These are phyloP conservation scores for Davidsoniella eucalypti DNA, from an alignment of 2,329 filamentous ascomycete genomes.

Conservation along the genomic window DNA sequence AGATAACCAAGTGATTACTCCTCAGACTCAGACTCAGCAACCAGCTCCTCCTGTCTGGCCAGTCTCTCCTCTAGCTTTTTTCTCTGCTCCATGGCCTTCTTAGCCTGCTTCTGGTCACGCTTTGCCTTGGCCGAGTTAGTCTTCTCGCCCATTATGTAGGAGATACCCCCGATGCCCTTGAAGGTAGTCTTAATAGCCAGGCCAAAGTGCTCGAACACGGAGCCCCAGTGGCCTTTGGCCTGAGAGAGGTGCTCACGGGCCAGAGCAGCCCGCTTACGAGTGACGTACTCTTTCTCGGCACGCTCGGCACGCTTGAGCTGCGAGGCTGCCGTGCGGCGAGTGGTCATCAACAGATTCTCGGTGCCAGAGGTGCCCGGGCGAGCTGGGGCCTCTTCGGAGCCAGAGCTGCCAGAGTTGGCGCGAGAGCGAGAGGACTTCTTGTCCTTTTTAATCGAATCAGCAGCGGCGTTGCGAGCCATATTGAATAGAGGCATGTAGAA, in stretches of 20 bases:
- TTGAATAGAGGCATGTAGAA: conserved; percentile 6
- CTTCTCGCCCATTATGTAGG: conserved; percentile 24
- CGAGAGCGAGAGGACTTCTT: not conserved
- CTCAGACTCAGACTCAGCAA: conserved; percentile 6
- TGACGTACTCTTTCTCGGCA: conserved; percentile 26
- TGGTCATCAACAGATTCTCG: conserved; percentile 25
- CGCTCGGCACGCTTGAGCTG: conserved; percentile 23
- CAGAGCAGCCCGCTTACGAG: conserved; percentile 24
- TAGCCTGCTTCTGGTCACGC: conserved; percentile 19
- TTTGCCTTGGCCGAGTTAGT: conserved; percentile 19
- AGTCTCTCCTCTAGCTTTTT: conserved; percentile 22
- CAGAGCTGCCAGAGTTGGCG: not conserved
- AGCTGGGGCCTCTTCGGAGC: not conserved
- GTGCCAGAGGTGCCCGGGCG: conserved; percentile 28
- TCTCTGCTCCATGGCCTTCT: conserved; percentile 21
- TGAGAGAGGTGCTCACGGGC: conserved; percentile 24
- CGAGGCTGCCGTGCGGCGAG: conserved; percentile 23
- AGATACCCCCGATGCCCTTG: conserved; percentile 19
- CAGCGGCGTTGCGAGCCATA: conserved; percentile 6
- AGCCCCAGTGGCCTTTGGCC: conserved; percentile 24
- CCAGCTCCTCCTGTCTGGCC: conserved; percentile 15
- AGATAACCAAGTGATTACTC: not conserved
- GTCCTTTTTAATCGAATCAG: not conserved
- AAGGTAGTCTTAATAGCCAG: conserved; percentile 20
- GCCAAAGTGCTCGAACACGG: conserved; percentile 23